These are phyloP conservation scores for Pestalotiopsis sp. DNA, from an alignment of 2,329 filamentous ascomycete species.

Conservation along the genomic window DNA sequence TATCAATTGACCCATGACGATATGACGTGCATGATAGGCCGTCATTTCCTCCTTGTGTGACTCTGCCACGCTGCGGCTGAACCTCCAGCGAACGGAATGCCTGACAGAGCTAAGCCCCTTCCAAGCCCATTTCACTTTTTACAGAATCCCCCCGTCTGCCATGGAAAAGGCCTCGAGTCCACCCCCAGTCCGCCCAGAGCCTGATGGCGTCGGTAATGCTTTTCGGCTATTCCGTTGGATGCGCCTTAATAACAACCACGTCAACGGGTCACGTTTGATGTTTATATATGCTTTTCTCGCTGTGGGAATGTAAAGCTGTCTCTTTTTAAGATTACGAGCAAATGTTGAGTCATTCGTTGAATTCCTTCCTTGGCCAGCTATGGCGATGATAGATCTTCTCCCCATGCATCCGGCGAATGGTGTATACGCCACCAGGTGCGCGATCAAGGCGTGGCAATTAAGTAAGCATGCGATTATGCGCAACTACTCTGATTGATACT, in stretches of 20 bases:
- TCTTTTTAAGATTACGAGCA: no score
- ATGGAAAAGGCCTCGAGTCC: neutral
- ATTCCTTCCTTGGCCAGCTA: neutral
- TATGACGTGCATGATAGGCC: no score
- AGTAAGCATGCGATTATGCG: neutral
- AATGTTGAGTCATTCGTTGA: no score
- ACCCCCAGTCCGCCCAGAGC: neutral
- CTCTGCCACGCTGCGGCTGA: neutral
- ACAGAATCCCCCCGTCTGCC: neutral
- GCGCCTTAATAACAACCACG: no score
- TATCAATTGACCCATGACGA: no score
- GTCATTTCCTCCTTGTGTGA: neutral
- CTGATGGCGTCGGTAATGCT: neutral
- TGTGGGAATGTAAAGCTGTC: no score
- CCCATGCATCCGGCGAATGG: neutral
- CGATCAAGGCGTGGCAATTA: neutral
- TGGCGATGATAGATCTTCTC: neutral
- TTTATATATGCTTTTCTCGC: neutral
- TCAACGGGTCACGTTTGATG: neutral
- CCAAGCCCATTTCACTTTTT: neutral
- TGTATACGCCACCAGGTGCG: neutral
- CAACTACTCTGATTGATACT: neutral
- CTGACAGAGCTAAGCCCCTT: neutral
- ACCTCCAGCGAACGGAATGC: neutral
- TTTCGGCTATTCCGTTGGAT: no score